Evolutionary conservation across 345 rosid species (phyloP).

Genomic region (Physaria fendleri): DNA sequence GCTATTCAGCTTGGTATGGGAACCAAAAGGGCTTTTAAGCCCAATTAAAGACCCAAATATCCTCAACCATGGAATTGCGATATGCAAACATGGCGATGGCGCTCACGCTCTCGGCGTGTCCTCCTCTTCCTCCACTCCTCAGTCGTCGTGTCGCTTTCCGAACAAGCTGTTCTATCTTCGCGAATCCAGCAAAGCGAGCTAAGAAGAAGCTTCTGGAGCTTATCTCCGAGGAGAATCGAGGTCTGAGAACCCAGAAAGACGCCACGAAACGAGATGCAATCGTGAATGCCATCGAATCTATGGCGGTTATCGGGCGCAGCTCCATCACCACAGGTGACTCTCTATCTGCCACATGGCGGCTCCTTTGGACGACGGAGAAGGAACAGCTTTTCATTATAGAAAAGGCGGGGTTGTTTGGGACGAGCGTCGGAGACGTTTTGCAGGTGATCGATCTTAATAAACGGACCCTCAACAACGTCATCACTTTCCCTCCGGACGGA

Average conservation of each 20-base stretch:
- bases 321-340: constrained; percentile 52
- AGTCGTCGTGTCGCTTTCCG: constrained; percentile 5
- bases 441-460: constrained; percentile 81
- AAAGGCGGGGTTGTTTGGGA: constrained; percentile 70
- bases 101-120: constrained; percentile 4
- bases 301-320: constrained; percentile 53
- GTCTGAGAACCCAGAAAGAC: constrained; percentile 73
- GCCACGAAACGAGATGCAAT: constrained; percentile 44
- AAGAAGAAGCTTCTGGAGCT: constrained; percentile 56
- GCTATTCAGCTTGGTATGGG: not conserved
- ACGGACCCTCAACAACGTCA: constrained; percentile 59
- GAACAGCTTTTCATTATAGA: constrained; percentile 88
- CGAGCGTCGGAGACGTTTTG: constrained; percentile 69
- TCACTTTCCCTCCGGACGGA: constrained; percentile 88
- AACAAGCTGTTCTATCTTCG: constrained; percentile 33
- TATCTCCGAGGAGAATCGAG: constrained; percentile 75
- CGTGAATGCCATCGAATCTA: constrained; percentile 52
- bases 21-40: not conserved
- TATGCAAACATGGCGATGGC: constrained; percentile 16
- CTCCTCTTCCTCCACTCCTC: constrained; percentile 8
- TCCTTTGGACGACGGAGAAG: constrained; percentile 93
- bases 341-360: constrained; percentile 80
- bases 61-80: not conserved
- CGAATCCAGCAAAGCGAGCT: constrained; percentile 40
- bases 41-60: not conserved